These are phyloP conservation scores for Blastocystis hominis DNA, from an alignment of 352 stramenopile species.

Conservation along the genomic window DNA sequence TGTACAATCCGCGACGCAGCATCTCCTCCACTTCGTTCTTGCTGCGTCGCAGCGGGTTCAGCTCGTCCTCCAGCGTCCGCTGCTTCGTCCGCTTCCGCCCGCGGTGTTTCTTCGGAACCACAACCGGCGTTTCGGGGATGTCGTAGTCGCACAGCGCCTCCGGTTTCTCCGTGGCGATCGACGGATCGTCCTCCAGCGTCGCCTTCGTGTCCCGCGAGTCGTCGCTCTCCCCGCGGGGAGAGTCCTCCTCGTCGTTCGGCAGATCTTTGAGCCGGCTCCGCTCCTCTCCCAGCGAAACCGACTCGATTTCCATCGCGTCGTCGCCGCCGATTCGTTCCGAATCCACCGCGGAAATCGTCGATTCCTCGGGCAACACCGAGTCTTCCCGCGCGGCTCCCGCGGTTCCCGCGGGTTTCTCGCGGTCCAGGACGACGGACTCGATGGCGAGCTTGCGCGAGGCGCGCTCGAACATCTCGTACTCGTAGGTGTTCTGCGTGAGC, in stretches of 20 bases:
- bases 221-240: background rate
- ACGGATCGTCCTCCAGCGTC: slow-evolving; percentile 65
- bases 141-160: background rate
- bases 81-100: slow-evolving; percentile 49
- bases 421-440: slow-evolving; percentile 92
- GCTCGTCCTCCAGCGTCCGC: slow-evolving; percentile 36
- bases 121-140: background rate
- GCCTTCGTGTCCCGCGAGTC: slow-evolving; percentile 16
- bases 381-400: background rate
- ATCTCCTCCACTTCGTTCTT: slow-evolving; percentile 88
- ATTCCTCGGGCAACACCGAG: background rate
- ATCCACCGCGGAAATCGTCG: background rate
- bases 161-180: slow-evolving; percentile 61
- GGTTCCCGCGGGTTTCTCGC: slow-evolving; percentile 69
- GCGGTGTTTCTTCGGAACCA: slow-evolving; percentile 14
- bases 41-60: slow-evolving; percentile 25
- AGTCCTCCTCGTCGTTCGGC: slow-evolving; percentile 8
- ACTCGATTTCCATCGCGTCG: background rate
- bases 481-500: slow-evolving; percentile 94
- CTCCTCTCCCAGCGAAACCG: background rate
- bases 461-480: slow-evolving; percentile 98
- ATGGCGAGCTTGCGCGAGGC: slow-evolving; percentile 92
- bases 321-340: background rate
- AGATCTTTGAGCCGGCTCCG: background rate
- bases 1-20: slow-evolving; percentile 91